A percentile compares a stretch with the other conserved stretches of the same genome.
phyloP scores from a whole-genome alignment of 1,284 basidiomycete species.

The Boletus calvinii region DNA sequence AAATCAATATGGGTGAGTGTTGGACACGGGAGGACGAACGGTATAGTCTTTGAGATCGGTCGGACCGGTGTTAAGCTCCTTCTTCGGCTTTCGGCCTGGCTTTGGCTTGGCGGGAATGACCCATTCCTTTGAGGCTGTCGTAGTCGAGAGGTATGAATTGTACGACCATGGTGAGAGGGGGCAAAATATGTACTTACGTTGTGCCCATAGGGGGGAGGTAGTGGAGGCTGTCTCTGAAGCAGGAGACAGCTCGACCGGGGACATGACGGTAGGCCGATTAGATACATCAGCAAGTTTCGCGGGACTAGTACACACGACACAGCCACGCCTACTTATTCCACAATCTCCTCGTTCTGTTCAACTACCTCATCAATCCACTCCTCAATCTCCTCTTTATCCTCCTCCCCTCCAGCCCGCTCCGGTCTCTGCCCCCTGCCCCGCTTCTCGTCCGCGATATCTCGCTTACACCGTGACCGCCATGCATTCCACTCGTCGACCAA shows the following conservation, averaged over 20 bases:
- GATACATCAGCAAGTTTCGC: slow-evolving; percentile 7
- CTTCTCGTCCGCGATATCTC: slow-evolving; percentile 55
- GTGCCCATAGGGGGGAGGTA: slow-evolving; percentile 46
- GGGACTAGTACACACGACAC: slow-evolving; percentile 3
- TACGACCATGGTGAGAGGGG: neutral
- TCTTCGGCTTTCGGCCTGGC: slow-evolving; percentile 87
- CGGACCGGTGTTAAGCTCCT: slow-evolving; percentile 43
- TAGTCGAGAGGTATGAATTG: slow-evolving; percentile 2
- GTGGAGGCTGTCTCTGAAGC: slow-evolving; percentile 24
- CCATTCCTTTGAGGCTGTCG: slow-evolving; percentile 84
- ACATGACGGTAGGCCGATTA: slow-evolving; percentile 25
- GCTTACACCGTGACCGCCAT: slow-evolving; percentile 72
- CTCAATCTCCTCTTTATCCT: slow-evolving; percentile 82
- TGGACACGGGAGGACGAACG: slow-evolving; percentile 37
- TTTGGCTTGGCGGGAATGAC: slow-evolving; percentile 87
- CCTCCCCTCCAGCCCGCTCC: slow-evolving; percentile 45
- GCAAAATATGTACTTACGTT: slow-evolving; percentile 34
- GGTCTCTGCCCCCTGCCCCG: slow-evolving; percentile 37
- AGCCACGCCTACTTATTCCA: slow-evolving; percentile 32
- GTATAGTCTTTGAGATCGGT: slow-evolving; percentile 44
- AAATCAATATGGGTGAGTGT: slow-evolving; percentile 10
- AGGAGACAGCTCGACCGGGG: slow-evolving; percentile 31
- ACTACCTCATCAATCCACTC: slow-evolving; percentile 90
- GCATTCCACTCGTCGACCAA: slow-evolving; percentile 99
- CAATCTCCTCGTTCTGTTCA: slow-evolving; percentile 84